Percentiles rank a stretch among this genome's conserved stretches.
These are phyloP conservation scores for Aspergillus olivimuriae DNA, from an alignment of 495 filamentous ascomycete species.

Conservation along the genomic window DNA sequence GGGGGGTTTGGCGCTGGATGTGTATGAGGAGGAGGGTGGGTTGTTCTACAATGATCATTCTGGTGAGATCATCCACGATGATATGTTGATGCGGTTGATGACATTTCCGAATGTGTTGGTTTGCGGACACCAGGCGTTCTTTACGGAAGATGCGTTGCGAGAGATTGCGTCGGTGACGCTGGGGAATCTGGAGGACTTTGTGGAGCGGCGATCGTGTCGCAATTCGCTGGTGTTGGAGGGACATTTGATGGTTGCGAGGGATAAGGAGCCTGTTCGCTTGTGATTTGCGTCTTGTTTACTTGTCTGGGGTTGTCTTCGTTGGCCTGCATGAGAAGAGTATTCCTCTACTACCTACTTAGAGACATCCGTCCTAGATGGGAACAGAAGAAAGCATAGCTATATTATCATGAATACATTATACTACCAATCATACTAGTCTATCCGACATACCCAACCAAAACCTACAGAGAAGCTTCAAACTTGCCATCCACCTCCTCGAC, in stretches of 20 bases:
- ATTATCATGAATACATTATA: not conserved
- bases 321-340: no score
- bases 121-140: constrained; percentile 65
- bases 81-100: constrained; percentile 59
- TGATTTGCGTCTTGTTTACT: constrained; percentile 11
- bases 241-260: constrained; percentile 21
- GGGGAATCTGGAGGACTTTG: constrained; percentile 41
- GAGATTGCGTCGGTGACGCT: constrained; percentile 60
- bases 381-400: not conserved
- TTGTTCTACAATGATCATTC: constrained; percentile 63
- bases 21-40: constrained; percentile 70
- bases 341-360: no score
- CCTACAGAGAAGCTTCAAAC: constrained; percentile 38
- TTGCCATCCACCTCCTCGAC: constrained; percentile 55
- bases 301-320: no score
- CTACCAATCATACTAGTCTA: not conserved
- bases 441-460: not conserved
- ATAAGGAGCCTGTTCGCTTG: constrained; percentile 31
- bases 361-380: no score
- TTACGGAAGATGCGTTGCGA: constrained; percentile 57
- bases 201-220: constrained; percentile 17
- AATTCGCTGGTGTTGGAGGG: constrained; percentile 32
- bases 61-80: constrained; percentile 62
- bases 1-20: constrained; percentile 73
- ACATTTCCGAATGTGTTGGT: constrained; percentile 66